A percentile compares a stretch with the other conserved stretches of the same genome.
phyloP scores from a whole-genome alignment of 1,284 basidiomycete species.

The Albatrellus sp. region DNA sequence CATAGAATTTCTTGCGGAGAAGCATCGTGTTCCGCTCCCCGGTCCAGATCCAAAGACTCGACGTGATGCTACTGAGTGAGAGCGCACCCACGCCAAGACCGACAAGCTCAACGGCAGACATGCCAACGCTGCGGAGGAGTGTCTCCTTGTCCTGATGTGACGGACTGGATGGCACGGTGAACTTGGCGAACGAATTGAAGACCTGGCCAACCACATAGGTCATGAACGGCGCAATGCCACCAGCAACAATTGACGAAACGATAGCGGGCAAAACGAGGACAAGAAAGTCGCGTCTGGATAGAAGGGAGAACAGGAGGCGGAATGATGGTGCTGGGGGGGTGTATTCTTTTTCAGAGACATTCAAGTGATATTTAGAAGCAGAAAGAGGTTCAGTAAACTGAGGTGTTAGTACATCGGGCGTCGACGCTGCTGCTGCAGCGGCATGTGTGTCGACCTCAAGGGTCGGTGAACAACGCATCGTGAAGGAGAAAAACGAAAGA shows the following conservation, averaged over 20 bases:
- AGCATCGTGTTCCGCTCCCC: slow-evolving; percentile 73
- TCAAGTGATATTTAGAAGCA: slow-evolving; percentile 13
- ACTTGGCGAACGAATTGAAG: slow-evolving; percentile 67
- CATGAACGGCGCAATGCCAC: slow-evolving; percentile 87
- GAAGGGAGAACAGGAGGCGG: slow-evolving; percentile 54
- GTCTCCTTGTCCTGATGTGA: slow-evolving; percentile 34
- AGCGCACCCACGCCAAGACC: slow-evolving; percentile 63
- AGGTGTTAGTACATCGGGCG: slow-evolving; percentile 15
- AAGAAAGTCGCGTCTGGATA: slow-evolving; percentile 41
- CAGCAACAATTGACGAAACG: slow-evolving; percentile 53
- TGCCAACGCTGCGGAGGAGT: slow-evolving; percentile 48
- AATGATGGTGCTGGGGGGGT: slow-evolving; percentile 34
- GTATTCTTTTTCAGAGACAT: slow-evolving; percentile 15
- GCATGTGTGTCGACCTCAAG: slow-evolving; percentile 21
- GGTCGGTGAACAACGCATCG: slow-evolving; percentile 23
- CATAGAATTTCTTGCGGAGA: slow-evolving; percentile 61
- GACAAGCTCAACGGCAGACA: slow-evolving; percentile 59
- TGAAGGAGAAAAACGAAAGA: slow-evolving; percentile 6
- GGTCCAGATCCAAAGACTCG: slow-evolving; percentile 77
- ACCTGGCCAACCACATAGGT: slow-evolving; percentile 79
- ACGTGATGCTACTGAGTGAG: slow-evolving; percentile 63
- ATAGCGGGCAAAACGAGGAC: slow-evolving; percentile 65
- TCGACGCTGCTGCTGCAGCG: slow-evolving; percentile 15
- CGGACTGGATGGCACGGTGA: slow-evolving; percentile 34
- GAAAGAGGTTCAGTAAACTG: slow-evolving; percentile 7